These are phyloP conservation scores for Candida lessepsii DNA, from an alignment of 805 yeast species.

Conservation along the genomic window DNA sequence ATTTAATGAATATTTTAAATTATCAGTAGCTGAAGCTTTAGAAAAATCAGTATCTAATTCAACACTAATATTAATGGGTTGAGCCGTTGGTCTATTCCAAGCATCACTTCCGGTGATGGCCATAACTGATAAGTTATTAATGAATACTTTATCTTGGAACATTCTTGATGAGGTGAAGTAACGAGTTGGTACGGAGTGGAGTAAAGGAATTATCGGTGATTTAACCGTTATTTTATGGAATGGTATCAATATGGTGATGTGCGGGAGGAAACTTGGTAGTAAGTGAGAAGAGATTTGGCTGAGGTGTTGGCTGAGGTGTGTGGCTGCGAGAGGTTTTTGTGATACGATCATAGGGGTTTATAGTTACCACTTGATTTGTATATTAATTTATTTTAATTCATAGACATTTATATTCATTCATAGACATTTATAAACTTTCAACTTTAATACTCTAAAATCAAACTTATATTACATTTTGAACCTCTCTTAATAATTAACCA, in stretches of 20 bases:
- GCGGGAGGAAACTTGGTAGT: no score
- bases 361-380: no score
- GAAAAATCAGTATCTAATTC: conserved; percentile 64
- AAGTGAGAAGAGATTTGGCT: no score
- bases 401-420: no score
- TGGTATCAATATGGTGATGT: conserved; percentile 1
- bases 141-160: conserved; percentile 39
- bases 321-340: no score
- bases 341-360: no score
- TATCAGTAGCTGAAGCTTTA: conserved; percentile 77
- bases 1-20: conserved; percentile 77
- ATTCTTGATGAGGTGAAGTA: not conserved
- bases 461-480: no score
- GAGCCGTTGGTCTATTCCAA: conserved; percentile 67
- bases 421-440: no score
- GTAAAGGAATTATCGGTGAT: not conserved
- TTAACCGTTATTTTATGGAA: not conserved
- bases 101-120: conserved; percentile 73
- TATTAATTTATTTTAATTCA: no score
- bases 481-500: no score
- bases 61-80: conserved; percentile 62
- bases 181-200: not conserved
- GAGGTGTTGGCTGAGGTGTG: no score
- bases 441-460: no score
- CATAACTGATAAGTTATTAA: conserved; percentile 57